Conservation (phyloP, 2,329 filamentous ascomycete genomes). For the Trichoderma hamatum region DNA sequence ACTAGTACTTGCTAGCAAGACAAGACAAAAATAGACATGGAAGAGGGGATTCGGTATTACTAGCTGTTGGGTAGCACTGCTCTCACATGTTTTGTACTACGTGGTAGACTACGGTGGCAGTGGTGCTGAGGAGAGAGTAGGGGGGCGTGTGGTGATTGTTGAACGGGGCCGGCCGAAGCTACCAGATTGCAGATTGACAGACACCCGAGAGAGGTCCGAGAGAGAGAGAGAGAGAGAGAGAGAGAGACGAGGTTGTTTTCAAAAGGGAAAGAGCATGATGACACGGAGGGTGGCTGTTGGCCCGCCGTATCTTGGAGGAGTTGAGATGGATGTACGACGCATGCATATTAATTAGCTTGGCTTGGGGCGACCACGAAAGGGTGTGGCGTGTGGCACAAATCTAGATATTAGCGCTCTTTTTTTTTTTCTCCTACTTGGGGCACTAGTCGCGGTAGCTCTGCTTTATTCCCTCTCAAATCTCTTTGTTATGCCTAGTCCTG, state of each 20-base stretch:
- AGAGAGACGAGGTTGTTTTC: background rate
- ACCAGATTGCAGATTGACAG: conserved; percentile 1
- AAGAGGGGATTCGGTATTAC: background rate
- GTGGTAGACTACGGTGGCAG: background rate
- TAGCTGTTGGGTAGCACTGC: background rate
- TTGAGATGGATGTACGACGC: background rate
- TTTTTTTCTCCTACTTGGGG: background rate
- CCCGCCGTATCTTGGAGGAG: background rate
- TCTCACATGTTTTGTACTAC: background rate
- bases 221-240: background rate
- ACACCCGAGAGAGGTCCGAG: conserved; percentile 6
- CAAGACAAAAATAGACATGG: conserved; percentile 2
- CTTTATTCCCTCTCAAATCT: background rate
- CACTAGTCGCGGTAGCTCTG: background rate
- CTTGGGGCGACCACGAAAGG: no score
- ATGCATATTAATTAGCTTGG: no score
- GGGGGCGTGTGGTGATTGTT: background rate
- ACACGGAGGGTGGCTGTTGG: conserved; percentile 16
- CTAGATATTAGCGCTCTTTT: conserved; percentile 2
- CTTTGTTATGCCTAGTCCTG: background rate
- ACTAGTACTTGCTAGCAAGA: background rate
- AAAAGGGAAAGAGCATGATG: conserved; percentile 14
- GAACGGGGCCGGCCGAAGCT: background rate
- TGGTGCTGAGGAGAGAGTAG: background rate
- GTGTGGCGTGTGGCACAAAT: background rate